Evolutionary conservation across 2,329 filamentous ascomycete species (phyloP), one percentile per base, ranked within the genome.

Genomic region (Lecanicillium sp.): DNA sequence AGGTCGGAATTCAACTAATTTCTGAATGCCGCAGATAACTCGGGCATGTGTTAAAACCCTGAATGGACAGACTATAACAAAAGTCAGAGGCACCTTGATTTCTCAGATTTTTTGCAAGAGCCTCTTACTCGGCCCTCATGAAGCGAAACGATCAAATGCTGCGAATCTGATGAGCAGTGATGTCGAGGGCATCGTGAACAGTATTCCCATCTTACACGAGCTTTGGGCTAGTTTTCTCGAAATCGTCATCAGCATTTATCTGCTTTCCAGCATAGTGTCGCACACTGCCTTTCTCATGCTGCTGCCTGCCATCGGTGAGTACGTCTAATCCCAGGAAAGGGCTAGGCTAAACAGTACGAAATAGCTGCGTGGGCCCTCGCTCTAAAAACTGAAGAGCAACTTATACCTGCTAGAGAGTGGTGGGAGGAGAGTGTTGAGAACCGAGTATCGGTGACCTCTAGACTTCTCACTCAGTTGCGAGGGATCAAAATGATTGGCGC

Each of bases 71-170:
- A 49, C 57, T 15, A 55, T 62, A 17, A 57, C 59, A 9, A 58
- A 61, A 52, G 50, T 55, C 22, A 56, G 63, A 17, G 61, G 54
- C 2, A 56, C 52, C 2, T 40, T 66, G 2, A 49, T 60, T 4
- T 65, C 68, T 0, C 54, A 75, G 46, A 64, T 79, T 2, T 77
- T 70, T 46, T 60, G 63, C 15, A 69, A 70, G 46, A 69, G 67
- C 0, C 41, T 68, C 1, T 46, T 49, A 1, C 44, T 67, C 13
- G 53, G 52, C 10, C 49, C 52, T 0, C 45, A 50, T 2, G 32
- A 34, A 15, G 32, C 32, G 5, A 34, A 34, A 14, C 19, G 20
- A 11, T 34, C 32, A 8, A 18, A 17, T 25, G 32, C 32, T 4
- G 14, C 22, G 11, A 22, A 17, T 4, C 18, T 34, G 8, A 34